Base-by-base conservation (phyloP, 345 rosid species). In the Dovyalis caffra region DNA sequence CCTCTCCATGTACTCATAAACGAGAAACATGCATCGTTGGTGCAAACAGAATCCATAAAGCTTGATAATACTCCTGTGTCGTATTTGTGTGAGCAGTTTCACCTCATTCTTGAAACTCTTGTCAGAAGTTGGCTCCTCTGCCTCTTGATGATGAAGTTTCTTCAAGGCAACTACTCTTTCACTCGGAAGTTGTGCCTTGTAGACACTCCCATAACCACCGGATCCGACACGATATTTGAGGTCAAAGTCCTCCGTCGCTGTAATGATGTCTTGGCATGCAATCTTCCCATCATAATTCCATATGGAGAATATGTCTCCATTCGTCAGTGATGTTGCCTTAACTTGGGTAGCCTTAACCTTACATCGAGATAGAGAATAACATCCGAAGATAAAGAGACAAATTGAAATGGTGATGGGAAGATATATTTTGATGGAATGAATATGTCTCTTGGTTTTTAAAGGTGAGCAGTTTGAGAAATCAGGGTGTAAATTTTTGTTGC, bases 271-370 rank as follows among this genome's bases (percentile, higher is more conserved):
- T 51, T 51, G 28, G 57, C 31, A 69, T 16, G 40, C 58, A 15
- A 49, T 47, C 7, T 20, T 68, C 35, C 45, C 73, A 69, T 69
- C 73, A 69, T 45, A n/a, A 31, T 69, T 47, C 72, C 72, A 69
- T 8, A 49, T 20, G 1, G 60, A 40, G 6, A 70, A 56, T 16
- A 56, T 4, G 10, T 70, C 49, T 32, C 51, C 47, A 10, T 56
- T 53, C 64, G 21, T 69, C 9, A 12, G 0, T n/a, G 60, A 53
- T 53, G 60, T 3, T 53, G 60, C 12, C 14, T 53, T 8, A 6
- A 26, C n/a, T 45, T 51, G 45, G 3, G 25, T 8, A n/a, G 5
- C 23, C 23, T 70, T 8, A 69, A 1, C 35, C 23, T 53, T 53
- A 0, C 25, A 4, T 8, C 32, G 71, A 51, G 29, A 53, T 15